These are phyloP conservation scores for Centrapalus pauciflorus DNA, from an alignment of 129 eudicot species.

Conservation along the genomic window DNA sequence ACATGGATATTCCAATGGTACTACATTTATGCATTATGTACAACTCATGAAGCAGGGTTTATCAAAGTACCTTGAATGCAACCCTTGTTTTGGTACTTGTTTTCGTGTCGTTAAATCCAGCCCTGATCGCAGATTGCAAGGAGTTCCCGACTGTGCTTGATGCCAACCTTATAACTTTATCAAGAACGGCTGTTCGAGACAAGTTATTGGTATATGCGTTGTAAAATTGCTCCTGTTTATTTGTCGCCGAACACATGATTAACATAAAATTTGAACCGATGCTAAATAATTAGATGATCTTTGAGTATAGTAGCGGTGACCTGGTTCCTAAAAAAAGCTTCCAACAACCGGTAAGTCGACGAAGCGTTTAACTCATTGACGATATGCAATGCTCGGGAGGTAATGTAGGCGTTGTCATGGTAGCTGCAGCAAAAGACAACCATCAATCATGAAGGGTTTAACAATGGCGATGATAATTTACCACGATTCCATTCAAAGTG, in stretches of 20 bases:
- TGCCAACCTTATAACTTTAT: conserved; percentile 37
- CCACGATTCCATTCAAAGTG: too few relatives aligned
- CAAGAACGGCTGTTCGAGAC: conserved; percentile 43
- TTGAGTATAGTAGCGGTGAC: conserved; percentile 27
- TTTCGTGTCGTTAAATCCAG: conserved; percentile 50
- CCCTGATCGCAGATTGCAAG: conserved; percentile 36
- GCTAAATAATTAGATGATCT: neutral
- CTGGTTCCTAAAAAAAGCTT: conserved; percentile 71
- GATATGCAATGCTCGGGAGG: conserved; percentile 85
- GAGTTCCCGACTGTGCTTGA: conserved; percentile 40
- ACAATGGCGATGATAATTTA: too few relatives aligned
- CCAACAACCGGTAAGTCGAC: conserved; percentile 60
- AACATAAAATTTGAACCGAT: neutral
- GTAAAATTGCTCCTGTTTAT: conserved; percentile 60
- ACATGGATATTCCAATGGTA: neutral
- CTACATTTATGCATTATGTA: conserved; percentile 8
- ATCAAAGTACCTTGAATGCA: conserved; percentile 67
- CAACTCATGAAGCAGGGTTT: neutral
- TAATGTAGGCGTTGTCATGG: conserved; percentile 78
- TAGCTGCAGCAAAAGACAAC: conserved; percentile 51
- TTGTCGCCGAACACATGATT: neutral
- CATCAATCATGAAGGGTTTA: neutral
- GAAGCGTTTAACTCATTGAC: conserved; percentile 56
- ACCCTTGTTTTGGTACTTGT: conserved; percentile 63
- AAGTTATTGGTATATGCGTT: conserved; percentile 47